Conservation (phyloP, 768 basidiomycete genomes). For the Boletellus emodensis region DNA sequence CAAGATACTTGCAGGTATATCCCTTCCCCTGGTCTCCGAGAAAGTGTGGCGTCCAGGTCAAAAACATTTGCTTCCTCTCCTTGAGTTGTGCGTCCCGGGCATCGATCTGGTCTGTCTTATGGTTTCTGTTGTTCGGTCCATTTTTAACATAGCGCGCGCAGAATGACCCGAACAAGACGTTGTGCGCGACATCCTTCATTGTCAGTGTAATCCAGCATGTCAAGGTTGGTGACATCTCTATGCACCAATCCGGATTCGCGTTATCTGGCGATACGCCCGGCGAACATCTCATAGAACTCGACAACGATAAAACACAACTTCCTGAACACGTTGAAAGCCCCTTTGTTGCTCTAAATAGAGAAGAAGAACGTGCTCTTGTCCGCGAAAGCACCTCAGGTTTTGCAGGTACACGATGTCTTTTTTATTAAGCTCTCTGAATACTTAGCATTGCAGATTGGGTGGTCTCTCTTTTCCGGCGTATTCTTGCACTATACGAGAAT, state of each 20-base stretch:
- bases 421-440: not conserved
- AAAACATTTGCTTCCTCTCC: slow-evolving; percentile 80
- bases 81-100: slow-evolving; percentile 87
- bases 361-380: slow-evolving; percentile 69
- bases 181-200: slow-evolving; percentile 79
- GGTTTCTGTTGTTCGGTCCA: not conserved
- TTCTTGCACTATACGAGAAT: slow-evolving; percentile 84
- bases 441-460: slow-evolving; percentile 63
- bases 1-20: slow-evolving; percentile 74
- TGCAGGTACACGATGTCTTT: slow-evolving; percentile 47
- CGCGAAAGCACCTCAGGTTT: slow-evolving; percentile 77
- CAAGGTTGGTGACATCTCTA: slow-evolving; percentile 73
- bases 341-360: slow-evolving; percentile 41
- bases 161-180: slow-evolving; percentile 80
- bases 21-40: slow-evolving; percentile 74
- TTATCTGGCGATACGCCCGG: slow-evolving; percentile 51
- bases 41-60: slow-evolving; percentile 81
- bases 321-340: slow-evolving; percentile 47
- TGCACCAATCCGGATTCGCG: slow-evolving; percentile 52
- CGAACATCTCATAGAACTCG: slow-evolving; percentile 53
- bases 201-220: slow-evolving; percentile 68
- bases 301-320: slow-evolving; percentile 41
- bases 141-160: slow-evolving; percentile 24
- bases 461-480: slow-evolving; percentile 67
- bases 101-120: slow-evolving; percentile 69